Percentiles rank a stretch among this genome's conserved stretches.
Evolutionary conservation across 768 basidiomycete genomes (phyloP).

Genomic region (Trametes gibbosa): DNA sequence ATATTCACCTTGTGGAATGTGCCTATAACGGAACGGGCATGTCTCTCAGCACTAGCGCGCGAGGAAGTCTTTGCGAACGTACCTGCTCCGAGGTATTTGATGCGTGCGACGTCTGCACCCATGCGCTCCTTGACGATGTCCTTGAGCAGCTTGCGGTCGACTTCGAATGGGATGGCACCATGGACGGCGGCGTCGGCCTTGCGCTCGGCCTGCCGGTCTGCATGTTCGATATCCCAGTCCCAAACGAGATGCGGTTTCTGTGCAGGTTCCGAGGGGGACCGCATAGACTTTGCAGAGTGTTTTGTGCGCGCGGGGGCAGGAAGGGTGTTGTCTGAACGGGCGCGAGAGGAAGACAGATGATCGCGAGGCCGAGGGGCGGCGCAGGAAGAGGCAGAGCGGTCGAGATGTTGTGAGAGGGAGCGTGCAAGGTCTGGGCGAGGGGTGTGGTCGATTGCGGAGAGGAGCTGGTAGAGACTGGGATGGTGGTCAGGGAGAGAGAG

Average conservation of each 20-base stretch:
- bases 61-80: constrained; percentile 28
- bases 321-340: constrained; percentile 1
- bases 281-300: neutral
- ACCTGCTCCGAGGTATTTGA: constrained; percentile 75
- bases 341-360: neutral
- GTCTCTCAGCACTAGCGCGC: constrained; percentile 9
- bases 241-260: constrained; percentile 43
- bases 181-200: constrained; percentile 62
- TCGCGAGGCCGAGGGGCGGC: constrained; percentile 3
- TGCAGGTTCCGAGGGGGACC: neutral
- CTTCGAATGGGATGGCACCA: constrained; percentile 63
- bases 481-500: constrained; percentile 22
- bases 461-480: constrained; percentile 22
- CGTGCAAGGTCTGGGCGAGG: neutral
- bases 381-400: neutral
- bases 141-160: constrained; percentile 71
- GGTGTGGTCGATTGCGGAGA: constrained; percentile 17
- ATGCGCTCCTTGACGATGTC: constrained; percentile 76
- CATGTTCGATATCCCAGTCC: constrained; percentile 72
- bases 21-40: constrained; percentile 39
- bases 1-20: constrained; percentile 79
- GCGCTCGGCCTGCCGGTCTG: constrained; percentile 63
- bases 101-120: constrained; percentile 61
- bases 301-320: neutral
- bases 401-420: neutral